Evolutionary conservation across 2,329 filamentous ascomycete genomes (phyloP), one percentile per base, ranked within the genome.

Genomic region (Colletotrichum costaricense): DNA sequence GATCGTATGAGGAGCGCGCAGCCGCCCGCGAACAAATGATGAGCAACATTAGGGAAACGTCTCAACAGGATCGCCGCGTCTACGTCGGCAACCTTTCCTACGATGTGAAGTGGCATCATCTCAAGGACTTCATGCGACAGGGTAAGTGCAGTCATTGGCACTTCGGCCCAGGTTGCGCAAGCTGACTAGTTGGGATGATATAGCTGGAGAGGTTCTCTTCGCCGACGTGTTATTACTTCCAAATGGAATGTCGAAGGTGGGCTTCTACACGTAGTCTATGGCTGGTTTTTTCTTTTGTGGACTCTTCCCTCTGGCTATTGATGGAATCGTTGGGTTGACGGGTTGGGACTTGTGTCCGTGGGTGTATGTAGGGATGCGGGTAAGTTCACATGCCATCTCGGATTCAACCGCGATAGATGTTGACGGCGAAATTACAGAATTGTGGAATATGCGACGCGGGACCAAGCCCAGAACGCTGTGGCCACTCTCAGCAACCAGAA

Each of bases 191-290:
- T 33, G 30, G 30, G 81, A 72, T 86, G 11, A 5, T 64, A 9
- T n/a, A 98, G 97, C 97, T 88, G 97, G 97, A 91, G 96, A 98
- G 86, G 97, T 99, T 85, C 92, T 98, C 88, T 99, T 98, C 88
- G 97, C 97, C 89, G 97, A 99, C 91, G 97, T 99, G 83, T 93
- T 99, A 87, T 90, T 98, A 86, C 95, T 99, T 93, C 97, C 97
- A 83, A 99, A 99, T 91, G 97, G 97, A 95, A 99, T 99, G 97
- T 98, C 96, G 94, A 99, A 99, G 96, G 96, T 98, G 95, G 95
- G 94, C 95, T 92, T 93, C 90, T 93, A 94, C 89, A 92, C 88
- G 90, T 95, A 93, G 93, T 91, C 92, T 91, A 86, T 92, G 93
- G 93, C 91, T 94, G 94, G 94, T 91, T 91, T 91, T 38, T 89